A percentile compares a stretch with the other conserved stretches of the same genome.
Evolutionary conservation across 1,139 yeast species (phyloP).

Genomic region (Yamadazyma atlantica): DNA sequence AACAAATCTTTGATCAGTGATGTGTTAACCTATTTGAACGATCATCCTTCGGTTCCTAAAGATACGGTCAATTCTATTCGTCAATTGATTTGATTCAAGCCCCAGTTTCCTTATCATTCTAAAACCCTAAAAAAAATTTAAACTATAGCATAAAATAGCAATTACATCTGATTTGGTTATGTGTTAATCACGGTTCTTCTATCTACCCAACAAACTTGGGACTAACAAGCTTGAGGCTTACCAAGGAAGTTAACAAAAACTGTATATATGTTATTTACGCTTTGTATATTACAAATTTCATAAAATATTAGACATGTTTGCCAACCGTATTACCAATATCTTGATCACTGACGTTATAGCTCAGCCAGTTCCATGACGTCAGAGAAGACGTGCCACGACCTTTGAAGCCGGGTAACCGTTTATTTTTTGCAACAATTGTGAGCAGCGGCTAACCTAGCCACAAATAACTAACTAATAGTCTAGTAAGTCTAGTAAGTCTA

Average conservation of each 20-base stretch:
- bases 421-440: background rate
- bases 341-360: too few relatives aligned
- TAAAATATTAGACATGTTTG: background rate
- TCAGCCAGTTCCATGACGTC: too few relatives aligned
- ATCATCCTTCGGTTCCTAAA: conserved; percentile 4
- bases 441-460: background rate
- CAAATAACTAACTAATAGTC: background rate
- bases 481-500: too few relatives aligned
- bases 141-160: too few relatives aligned
- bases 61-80: conserved; percentile 8
- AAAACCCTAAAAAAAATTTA: too few relatives aligned
- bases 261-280: background rate
- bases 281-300: background rate
- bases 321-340: too few relatives aligned
- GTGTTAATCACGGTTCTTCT: too few relatives aligned
- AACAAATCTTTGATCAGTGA: conserved; percentile 15
- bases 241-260: background rate
- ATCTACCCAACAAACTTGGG: too few relatives aligned
- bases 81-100: conserved; percentile 6
- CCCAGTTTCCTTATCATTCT: too few relatives aligned
- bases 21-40: conserved; percentile 6
- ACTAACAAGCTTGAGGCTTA: too few relatives aligned
- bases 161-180: too few relatives aligned
- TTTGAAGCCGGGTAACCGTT: background rate
- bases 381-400: too few relatives aligned